Conservation (phyloP, 106 monocot species). For the Allium sativum region DNA sequence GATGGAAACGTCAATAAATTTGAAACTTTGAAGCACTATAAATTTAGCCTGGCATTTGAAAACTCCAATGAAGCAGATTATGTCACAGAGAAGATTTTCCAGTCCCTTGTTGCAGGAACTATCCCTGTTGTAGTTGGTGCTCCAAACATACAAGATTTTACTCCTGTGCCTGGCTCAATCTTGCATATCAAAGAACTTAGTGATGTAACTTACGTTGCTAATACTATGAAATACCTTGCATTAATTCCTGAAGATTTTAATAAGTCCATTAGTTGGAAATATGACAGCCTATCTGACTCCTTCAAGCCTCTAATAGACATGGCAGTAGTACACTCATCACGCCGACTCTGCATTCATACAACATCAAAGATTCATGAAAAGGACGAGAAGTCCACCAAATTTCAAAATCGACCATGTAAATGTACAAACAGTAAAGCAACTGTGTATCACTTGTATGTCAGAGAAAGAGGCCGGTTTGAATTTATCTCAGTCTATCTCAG, state of each 20-base stretch:
- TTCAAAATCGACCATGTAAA: constrained; percentile 64
- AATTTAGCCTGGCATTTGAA: constrained; percentile 93
- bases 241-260: constrained; percentile 64
- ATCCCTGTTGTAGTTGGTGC: constrained; percentile 90
- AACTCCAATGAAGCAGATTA: constrained; percentile 96
- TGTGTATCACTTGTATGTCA: constrained; percentile 59
- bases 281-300: constrained; percentile 76
- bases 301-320: constrained; percentile 88
- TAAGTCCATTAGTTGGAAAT: constrained; percentile 74
- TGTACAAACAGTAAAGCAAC: constrained; percentile 39
- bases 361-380: constrained; percentile 58
- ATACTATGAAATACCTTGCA: constrained; percentile 60
- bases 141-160: constrained; percentile 88
- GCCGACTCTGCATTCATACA: constrained; percentile 77
- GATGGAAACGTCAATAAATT: constrained; percentile 68
- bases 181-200: constrained; percentile 59
- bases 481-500: constrained; percentile 57
- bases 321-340: constrained; percentile 87
- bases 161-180: constrained; percentile 55
- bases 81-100: constrained; percentile 91
- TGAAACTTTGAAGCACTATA: constrained; percentile 56
- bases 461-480: constrained; percentile 73
- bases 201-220: constrained; percentile 45
- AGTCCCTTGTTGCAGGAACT: constrained; percentile 92
- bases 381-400: constrained; percentile 40